Base-by-base conservation (phyloP, 495 filamentous ascomycete species). In the Aspergillus baeticus region DNA sequence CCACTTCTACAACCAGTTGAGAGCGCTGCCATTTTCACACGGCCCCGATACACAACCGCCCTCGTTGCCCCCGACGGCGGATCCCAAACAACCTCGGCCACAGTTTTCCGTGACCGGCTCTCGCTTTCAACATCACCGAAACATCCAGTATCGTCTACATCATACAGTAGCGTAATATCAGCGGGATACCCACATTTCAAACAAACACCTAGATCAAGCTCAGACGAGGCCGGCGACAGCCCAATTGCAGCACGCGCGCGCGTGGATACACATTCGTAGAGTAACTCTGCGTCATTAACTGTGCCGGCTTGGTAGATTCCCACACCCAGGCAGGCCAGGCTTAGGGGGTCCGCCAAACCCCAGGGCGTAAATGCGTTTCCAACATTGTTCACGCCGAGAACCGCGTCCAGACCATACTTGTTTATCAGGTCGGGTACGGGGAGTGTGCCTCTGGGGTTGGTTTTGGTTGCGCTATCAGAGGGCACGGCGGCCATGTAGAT, bases 351-450 rank as follows among this genome's bases (percentile, higher is more conserved):
- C n/a, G 78, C 81, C n/a, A 72, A 81, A 0, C 87, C 88, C 58
- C 86, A 84, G 0, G 87, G 89, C 10, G 89, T 90, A 59, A 91
- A 90, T 0, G 87, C 84, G 67, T 91, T 91, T 2, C 87, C 87
- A 15, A 91, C 82, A 57, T 91, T 92, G 59, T 90, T 90, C n/a
- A 90, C 77, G 1, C 85, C 81, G 2, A 90, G 75, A 10, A 84
- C 81, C 1, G 77, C 85, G 45, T 84, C 74, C 2, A 91, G 62
- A 0, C 71, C 73, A 57, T 88, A 74, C 21, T 82, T 69, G 36
- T 76, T 70, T 26, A 91, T 87, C 79, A 91, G 75, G 1, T 83
- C 71, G 1, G 81, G 77, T 5, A 90, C 72, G 17, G 80, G 79
- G 10, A 91, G 69, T 2, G 88, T 90, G 1, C 84, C 86, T 54